Evolutionary conservation across 2,329 filamentous ascomycete species (phyloP), one percentile per base, ranked within the genome.

Genomic region (Aspergillus hiratsukae): DNA sequence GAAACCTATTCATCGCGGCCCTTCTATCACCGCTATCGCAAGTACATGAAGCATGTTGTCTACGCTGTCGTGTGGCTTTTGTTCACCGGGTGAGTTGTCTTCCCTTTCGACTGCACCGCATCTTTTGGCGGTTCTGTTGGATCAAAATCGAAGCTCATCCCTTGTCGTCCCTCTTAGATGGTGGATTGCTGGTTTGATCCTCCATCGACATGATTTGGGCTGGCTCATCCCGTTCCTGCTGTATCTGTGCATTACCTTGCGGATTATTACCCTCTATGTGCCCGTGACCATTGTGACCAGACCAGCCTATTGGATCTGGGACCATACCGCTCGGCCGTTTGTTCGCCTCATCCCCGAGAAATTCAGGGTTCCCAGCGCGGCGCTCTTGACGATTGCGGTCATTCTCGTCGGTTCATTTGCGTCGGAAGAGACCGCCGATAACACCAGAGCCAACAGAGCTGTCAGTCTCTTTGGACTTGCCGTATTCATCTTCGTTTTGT

Each of bases 141-240:
- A 8, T 29, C 19, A 27, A 25, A 29, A 27, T 28, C 14, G 25
- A 53, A 45, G 45, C 27, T 51, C 48, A 54, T 54, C 19, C 23
- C 59, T 58, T 59, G 61, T 64, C 11, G 61, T 58, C 19, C 57
- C 51, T 45, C 52, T 35, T 62, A 81, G 81, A 66, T 91, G 89
- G 89, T 92, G 88, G 88, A 87, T 92, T 61, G 86, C 87, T 6
- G 84, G 86, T 54, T 76, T 93, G 49, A 79, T 91, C 57, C 78
- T 90, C 53, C 90, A 93, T 71, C 84, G 84, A 57, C 64, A 87
- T 57, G 85, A 91, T 67, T 80, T 82, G 74, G 90, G 90, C 67
- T 96, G 91, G 91, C 75, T 95, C 55, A 83, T 92, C 51, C 91
- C 91, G 0, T 94, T 95, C 75, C 80, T 96, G 51, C 70, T 96